Conservation (phyloP, 139 green algal species). For the Raphidocelis subcapitata region DNA sequence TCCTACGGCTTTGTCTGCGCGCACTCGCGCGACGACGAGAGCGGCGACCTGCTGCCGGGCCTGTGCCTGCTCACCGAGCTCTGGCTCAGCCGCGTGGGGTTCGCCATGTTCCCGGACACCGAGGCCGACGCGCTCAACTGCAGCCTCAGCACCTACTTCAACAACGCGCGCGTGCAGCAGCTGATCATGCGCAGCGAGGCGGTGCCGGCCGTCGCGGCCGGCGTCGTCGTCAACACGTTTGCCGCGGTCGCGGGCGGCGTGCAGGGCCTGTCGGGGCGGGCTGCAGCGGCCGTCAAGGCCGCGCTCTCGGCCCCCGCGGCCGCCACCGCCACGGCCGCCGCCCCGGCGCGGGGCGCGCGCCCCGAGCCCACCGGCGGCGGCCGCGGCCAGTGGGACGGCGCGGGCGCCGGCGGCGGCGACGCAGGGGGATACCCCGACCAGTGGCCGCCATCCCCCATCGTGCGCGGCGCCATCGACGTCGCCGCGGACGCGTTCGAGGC, state of each 20-base stretch:
- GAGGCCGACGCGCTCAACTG: not conserved
- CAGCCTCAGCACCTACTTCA: conserved; percentile 18
- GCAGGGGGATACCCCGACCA: no score
- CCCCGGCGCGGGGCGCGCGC: no score
- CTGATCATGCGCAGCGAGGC: not conserved
- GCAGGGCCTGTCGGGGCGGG: not conserved
- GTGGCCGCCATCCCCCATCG: no score
- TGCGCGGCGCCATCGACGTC: no score
- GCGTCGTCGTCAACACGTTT: no score
- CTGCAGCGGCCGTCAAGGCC: not conserved
- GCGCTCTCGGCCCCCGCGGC: not conserved
- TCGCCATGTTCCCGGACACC: conserved; percentile 21
- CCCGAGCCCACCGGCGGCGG: no score
- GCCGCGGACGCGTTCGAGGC: no score
- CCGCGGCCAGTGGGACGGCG: not conserved
- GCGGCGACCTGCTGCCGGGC: conserved; percentile 48
- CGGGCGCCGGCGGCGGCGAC: not conserved
- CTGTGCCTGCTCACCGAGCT: conserved; percentile 21
- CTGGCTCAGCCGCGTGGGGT: not conserved
- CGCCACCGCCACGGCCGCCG: not conserved
- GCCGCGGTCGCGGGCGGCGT: no score
- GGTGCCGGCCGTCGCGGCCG: no score
- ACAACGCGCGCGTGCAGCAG: conserved; percentile 17
- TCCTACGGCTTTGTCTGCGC: conserved; percentile 7
- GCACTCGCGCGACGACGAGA: conserved; percentile 7